Conservation (phyloP, 169 alveolate species). For the Amoebophrya sp. region DNA sequence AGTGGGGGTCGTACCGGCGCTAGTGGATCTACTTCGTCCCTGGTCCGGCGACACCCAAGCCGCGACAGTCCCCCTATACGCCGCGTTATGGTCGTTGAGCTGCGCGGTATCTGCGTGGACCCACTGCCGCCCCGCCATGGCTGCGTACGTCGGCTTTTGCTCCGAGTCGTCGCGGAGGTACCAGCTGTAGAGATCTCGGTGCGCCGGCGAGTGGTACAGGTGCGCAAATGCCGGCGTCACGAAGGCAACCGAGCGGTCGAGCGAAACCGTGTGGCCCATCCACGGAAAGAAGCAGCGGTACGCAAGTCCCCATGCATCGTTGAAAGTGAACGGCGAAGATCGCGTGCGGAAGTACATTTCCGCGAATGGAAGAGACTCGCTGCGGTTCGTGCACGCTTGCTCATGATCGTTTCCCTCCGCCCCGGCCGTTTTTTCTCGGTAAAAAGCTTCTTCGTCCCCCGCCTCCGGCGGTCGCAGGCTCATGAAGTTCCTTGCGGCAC, state of each 20-base stretch:
- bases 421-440: not conserved
- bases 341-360: not conserved
- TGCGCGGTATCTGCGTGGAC: not conserved
- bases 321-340: not conserved
- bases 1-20: too few species aligned
- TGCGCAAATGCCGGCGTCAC: not conserved
- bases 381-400: not conserved
- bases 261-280: not conserved
- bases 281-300: not conserved
- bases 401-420: not conserved
- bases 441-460: not conserved
- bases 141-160: not conserved
- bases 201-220: not conserved
- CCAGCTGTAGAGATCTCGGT: not conserved
- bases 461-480: not conserved
- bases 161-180: not conserved
- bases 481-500: not conserved
- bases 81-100: not conserved
- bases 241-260: not conserved
- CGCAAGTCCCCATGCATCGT: not conserved
- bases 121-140: not conserved
- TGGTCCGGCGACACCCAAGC: too few species aligned
- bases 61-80: not conserved
- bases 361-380: not conserved
- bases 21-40: too few species aligned